These are phyloP conservation scores for Microsporum canis DNA, from an alignment of 2,329 filamentous ascomycete species.

Conservation along the genomic window DNA sequence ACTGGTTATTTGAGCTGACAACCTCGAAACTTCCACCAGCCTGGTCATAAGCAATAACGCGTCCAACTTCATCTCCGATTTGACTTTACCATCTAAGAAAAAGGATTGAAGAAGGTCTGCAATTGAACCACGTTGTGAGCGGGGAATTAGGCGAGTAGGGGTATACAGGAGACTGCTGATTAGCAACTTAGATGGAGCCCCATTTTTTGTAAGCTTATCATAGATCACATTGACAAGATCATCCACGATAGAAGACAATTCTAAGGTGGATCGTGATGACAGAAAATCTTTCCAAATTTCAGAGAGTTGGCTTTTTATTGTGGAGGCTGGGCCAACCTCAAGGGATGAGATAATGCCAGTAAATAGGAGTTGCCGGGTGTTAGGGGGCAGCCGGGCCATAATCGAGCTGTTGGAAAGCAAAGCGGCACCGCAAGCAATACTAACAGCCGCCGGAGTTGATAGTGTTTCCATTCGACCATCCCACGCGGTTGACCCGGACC, in stretches of 20 bases:
- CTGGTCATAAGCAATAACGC: conserved; percentile 32
- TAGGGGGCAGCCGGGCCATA: conserved; percentile 22
- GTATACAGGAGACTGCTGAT: conserved; percentile 29
- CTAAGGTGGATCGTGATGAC: conserved; percentile 31
- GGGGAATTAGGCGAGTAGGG: conserved; percentile 27
- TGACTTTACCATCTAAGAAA: conserved; percentile 19
- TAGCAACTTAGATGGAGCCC: conserved; percentile 21
- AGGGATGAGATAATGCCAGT: conserved; percentile 21
- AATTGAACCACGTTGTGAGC: conserved; percentile 26
- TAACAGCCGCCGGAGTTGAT: conserved; percentile 18
- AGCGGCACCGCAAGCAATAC: conserved; percentile 26
- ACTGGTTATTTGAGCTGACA: conserved; percentile 25
- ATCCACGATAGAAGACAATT: conserved; percentile 23
- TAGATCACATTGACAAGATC: conserved; percentile 27
- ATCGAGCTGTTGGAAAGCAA: conserved; percentile 24
- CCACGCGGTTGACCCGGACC: conserved; percentile 24
- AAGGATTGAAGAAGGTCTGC: conserved; percentile 27
- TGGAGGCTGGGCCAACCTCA: neutral
- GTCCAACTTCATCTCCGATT: conserved; percentile 22
- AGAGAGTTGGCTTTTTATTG: conserved; percentile 17
- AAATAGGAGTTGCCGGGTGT: conserved; percentile 25
- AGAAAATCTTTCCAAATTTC: conserved; percentile 30
- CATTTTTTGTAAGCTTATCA: conserved; percentile 23
- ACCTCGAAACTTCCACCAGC: conserved; percentile 31
- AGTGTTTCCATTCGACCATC: conserved; percentile 29